phyloP scores from a whole-genome alignment of 106 monocot species.

The Chionographis japonica region DNA sequence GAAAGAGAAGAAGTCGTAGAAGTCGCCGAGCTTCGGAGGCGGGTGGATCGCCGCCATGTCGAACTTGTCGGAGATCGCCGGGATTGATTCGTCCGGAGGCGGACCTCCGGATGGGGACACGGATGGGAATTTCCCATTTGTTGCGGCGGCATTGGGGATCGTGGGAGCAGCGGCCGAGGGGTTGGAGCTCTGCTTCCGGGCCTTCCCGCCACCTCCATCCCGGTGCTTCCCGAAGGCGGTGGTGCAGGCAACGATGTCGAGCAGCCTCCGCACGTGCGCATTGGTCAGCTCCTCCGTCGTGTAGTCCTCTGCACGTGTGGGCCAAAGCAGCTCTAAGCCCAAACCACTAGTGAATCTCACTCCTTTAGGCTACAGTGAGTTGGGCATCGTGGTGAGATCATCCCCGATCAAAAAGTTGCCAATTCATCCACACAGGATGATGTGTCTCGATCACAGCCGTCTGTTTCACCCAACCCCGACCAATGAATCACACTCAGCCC shows the following conservation, averaged over 20 bases:
- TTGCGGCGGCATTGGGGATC: no score
- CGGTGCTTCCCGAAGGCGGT: conserved; percentile 50
- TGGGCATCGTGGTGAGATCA: no score
- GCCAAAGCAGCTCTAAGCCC: no score
- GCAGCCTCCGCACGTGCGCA: conserved; percentile 79
- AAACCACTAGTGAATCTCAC: no score
- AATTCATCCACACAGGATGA: no score
- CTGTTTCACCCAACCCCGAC: no score
- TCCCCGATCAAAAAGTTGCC: no score
- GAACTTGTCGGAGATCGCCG: conserved; percentile 85
- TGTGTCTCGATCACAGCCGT: no score
- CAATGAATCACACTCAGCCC: no score
- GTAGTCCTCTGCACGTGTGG: conserved; percentile 68
- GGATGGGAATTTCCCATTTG: no score
- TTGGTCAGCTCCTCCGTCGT: conserved; percentile 34
- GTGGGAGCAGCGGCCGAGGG: background rate
- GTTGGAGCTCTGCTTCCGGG: conserved; percentile 1
- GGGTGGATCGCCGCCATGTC: conserved; percentile 97
- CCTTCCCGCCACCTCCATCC: conserved; percentile 14
- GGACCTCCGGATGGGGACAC: background rate
- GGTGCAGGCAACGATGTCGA: conserved; percentile 83
- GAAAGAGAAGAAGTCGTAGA: conserved; percentile 96
- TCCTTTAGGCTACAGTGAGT: no score
- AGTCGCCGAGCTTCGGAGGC: conserved; percentile 73
- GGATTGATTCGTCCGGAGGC: conserved; percentile 17